phyloP scores from a whole-genome alignment of 805 yeast species.

The Barnettozyma salicaria region DNA sequence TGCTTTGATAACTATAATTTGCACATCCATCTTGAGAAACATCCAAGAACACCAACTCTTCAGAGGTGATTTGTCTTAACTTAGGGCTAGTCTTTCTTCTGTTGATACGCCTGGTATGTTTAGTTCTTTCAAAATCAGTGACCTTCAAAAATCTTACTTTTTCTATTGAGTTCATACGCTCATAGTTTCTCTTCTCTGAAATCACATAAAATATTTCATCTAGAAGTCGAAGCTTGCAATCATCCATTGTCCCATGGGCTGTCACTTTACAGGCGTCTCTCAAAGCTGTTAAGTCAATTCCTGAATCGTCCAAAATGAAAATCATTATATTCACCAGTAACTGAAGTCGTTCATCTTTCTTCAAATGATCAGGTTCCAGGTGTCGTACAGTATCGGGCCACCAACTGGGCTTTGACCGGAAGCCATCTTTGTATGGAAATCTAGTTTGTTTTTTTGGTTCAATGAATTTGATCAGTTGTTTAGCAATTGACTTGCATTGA shows the following conservation, averaged over 20 bases:
- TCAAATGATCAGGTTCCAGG: conserved; percentile 69
- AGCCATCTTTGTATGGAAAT: conserved; percentile 55
- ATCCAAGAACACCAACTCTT: no score
- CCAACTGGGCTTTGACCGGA: conserved; percentile 52
- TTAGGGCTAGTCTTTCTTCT: not conserved
- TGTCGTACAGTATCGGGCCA: conserved; percentile 62
- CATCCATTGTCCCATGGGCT: not conserved
- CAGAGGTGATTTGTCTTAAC: no score
- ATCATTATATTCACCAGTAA: conserved; percentile 39
- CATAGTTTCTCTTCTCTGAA: conserved; percentile 1
- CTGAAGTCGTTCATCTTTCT: conserved; percentile 47
- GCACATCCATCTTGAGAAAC: no score
- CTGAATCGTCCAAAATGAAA: not conserved
- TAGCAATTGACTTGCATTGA: conserved; percentile 56
- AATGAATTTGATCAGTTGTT: conserved; percentile 57
- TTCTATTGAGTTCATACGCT: not conserved
- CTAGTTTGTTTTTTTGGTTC: conserved; percentile 63
- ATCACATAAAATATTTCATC: conserved; percentile 16
- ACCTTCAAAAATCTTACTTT: not conserved
- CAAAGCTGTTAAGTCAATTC: conserved; percentile 2
- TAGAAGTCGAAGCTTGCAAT: conserved; percentile 8
- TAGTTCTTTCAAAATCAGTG: conserved; percentile 1
- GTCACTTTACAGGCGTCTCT: conserved; percentile 1
- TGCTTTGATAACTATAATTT: no score
- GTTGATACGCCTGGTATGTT: not conserved